Percentiles rank a stretch among this genome's conserved stretches.
Conservation (phyloP, 2,329 filamentous ascomycete species). For the Diaporthe citrichinensis region DNA sequence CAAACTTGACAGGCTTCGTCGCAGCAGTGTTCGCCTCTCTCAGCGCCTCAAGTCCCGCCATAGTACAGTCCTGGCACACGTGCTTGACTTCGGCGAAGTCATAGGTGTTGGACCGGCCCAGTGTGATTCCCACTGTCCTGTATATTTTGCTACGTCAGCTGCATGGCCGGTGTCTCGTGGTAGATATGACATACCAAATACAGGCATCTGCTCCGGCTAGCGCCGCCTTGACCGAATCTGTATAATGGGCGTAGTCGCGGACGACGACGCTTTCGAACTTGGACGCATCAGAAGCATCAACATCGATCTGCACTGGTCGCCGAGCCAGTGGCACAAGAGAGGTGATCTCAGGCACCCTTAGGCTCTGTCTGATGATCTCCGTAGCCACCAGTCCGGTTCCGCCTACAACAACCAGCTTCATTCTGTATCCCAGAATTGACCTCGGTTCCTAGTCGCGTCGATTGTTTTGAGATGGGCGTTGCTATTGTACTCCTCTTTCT, state of each 20-base stretch:
- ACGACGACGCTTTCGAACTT: constrained; percentile 58
- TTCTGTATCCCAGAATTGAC: constrained; percentile 41
- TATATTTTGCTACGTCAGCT: neutral
- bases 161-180: neutral
- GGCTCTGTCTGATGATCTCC: constrained; percentile 60
- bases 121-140: constrained; percentile 50
- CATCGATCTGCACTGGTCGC: constrained; percentile 47
- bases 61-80: constrained; percentile 46
- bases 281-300: constrained; percentile 32
- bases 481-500: neutral
- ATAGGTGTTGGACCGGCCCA: constrained; percentile 41
- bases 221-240: constrained; percentile 55
- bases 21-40: constrained; percentile 41
- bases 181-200: constrained; percentile 53
- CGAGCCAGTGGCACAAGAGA: constrained; percentile 59
- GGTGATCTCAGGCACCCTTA: constrained; percentile 53
- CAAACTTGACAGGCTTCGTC: constrained; percentile 49
- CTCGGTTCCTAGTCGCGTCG: neutral
- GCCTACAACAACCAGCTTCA: constrained; percentile 61
- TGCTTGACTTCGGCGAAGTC: constrained; percentile 45
- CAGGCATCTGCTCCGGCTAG: constrained; percentile 58
- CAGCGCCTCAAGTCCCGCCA: constrained; percentile 48
- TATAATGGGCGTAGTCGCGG: constrained; percentile 57
- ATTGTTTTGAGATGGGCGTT: neutral
- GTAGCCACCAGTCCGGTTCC: constrained; percentile 58